Evolutionary conservation across 2,329 filamentous ascomycete genomes (phyloP), one percentile per base, ranked within the genome.

Genomic region (Pseudocercospora pini-densiflorae): DNA sequence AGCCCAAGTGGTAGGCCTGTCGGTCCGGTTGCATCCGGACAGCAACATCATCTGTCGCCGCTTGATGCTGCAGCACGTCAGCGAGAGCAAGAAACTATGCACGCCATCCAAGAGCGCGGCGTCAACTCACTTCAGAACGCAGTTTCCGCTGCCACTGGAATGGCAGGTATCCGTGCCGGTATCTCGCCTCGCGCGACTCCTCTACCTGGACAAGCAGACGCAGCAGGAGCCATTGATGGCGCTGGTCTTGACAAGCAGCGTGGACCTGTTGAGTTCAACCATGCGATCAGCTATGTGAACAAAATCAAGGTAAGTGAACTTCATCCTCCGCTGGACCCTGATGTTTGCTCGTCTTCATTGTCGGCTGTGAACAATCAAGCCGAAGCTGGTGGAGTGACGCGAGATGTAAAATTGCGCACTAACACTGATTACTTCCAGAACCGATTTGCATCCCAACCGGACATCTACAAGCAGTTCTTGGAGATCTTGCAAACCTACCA

Each of bases 401-500:
- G 24, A 12, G n/a, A 49, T 31, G n/a, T 16, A 10, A n/a, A 16
- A 21, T 51, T 51, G 36, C 24, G 45, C 43, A 40, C 60, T 63
- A 53, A 66, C 55, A 58, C 33, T 21, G 54, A 59, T 19, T 43
- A 23, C 55, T 24, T 31, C 21, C 70, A 97, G 93, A 99, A 98
- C 77, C 94, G 95, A 53, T 99, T 98, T 80, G 91, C 97, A 74
- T 90, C 94, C 75, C 94, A 97, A 71, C 95, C 95, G 6, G 95
- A 99, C 78, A 98, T 99, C 69, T 99, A 99, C 83, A 99, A 99
- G 79, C 94, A 99, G 77, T 99, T 99, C 77, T 86, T 99, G 31
- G 95, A 99, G 78, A 99, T 99, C 58, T 83, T 99, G 54, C 95
- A 99, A 80, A 99, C 95, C 1, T 99, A 99, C 75, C 95, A 99